Base-by-base conservation (phyloP, 257 asterid genomes). In the Verbascum thapsus region DNA sequence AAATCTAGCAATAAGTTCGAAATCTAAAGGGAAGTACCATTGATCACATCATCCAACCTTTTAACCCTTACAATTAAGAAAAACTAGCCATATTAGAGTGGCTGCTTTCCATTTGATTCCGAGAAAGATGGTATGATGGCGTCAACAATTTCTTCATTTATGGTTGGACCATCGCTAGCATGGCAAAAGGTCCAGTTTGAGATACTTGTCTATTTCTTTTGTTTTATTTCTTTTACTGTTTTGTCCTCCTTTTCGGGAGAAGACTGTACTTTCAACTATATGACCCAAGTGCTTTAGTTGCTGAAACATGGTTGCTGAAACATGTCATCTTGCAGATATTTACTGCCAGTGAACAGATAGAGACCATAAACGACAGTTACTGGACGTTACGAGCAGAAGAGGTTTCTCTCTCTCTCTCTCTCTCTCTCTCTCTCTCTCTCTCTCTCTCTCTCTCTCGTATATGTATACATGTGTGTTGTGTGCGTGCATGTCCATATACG, bases 311-410 rank as follows among this genome's bases (percentile, higher is more conserved):
- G 49, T 43, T 49, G 53, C 62, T 64, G 42, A 63, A 54, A 50
- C 69, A 30, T 51, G 64, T 8, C 57, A 54, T 52, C 11, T 50
- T 80, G 80, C 85, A 85, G 92, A 80, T 85, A 63, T 85, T 77
- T 74, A 68, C 87, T 47, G 71, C 62, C 57, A 71, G 58, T 64
- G 92, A 85, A 70, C 82, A 74, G 72, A 82, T 85, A 63, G 85
- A 75, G 67, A 67, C 61, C 76, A 75, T 85, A 54, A 84, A 81
- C 71, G 86, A 85, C 70, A 82, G 74, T 32, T 82, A 82, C 69
- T 73, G 81, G 86, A 80, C 86, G 47, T 48, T 82, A 66, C 85
- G 85, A 56, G 90, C 83, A 71, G 86, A 83, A 58, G 90, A 83
- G 86, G 89, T n/a, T 81, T 38, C 61, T 50, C 68, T 61, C 71